phyloP scores from a whole-genome alignment of 768 basidiomycete genomes.

The Grammothele lineata region DNA sequence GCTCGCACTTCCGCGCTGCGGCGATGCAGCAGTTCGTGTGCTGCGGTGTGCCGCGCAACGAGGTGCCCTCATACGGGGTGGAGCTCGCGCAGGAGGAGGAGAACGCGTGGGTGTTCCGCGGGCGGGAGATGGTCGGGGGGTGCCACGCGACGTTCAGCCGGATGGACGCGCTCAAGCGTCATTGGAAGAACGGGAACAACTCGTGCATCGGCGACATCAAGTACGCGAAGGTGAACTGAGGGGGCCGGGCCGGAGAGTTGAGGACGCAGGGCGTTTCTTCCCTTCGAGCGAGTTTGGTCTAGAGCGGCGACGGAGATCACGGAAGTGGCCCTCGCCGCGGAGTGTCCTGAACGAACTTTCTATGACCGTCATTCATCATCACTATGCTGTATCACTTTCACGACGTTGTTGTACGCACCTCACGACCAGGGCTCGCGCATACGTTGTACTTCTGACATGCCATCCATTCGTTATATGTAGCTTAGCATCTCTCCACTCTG shows the following conservation, averaged over 20 bases:
- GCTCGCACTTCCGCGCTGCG: constrained; percentile 39
- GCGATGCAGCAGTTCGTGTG: constrained; percentile 32
- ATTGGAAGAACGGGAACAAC: constrained; percentile 19
- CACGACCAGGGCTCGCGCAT: not conserved
- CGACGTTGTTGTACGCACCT: not conserved
- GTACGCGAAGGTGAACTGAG: constrained; percentile 8
- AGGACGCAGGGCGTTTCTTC: too few relatives aligned
- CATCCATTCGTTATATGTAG: not conserved
- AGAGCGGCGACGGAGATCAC: too few relatives aligned
- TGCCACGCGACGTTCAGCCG: constrained; percentile 35
- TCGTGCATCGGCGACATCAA: constrained; percentile 8
- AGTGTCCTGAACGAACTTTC: not conserved
- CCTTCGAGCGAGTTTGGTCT: too few relatives aligned
- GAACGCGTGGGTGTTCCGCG: constrained; percentile 22
- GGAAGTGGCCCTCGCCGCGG: not conserved
- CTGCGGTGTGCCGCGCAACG: constrained; percentile 29
- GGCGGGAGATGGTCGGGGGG: constrained; percentile 32
- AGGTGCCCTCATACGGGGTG: constrained; percentile 14
- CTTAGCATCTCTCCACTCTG: too few relatives aligned
- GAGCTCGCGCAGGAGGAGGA: constrained; percentile 9
- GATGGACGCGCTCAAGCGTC: constrained; percentile 38
- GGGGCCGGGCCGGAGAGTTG: too few relatives aligned
- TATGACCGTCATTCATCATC: not conserved
- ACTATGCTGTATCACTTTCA: not conserved
- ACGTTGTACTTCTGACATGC: not conserved